phyloP scores from a whole-genome alignment of 2,329 filamentous ascomycete species.

The Didymella arachidicola region DNA sequence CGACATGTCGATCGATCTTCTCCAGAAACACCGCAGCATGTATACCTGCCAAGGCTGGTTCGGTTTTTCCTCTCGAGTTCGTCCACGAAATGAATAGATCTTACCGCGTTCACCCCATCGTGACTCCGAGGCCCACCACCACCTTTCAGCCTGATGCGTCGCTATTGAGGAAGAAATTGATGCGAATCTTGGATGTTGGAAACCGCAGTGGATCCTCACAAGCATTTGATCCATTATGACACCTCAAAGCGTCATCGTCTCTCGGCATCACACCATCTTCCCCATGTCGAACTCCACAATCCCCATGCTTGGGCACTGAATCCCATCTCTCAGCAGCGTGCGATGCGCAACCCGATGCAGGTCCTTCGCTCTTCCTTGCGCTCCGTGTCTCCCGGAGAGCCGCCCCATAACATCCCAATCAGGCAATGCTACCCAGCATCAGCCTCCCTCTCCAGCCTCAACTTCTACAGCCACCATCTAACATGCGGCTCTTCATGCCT shows the following conservation, averaged over 20 bases:
- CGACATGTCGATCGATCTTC: background rate
- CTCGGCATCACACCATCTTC: slow-evolving; percentile 11
- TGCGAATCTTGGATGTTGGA: background rate
- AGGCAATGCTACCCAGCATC: slow-evolving; percentile 5
- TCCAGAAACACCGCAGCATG: background rate
- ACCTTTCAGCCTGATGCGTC: background rate
- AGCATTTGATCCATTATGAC: slow-evolving; percentile 4
- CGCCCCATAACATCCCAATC: slow-evolving; percentile 10
- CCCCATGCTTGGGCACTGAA: slow-evolving; percentile 3
- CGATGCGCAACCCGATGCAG: slow-evolving; percentile 5
- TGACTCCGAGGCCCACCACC: background rate
- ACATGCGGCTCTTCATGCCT: slow-evolving; percentile 5
- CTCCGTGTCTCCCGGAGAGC: slow-evolving; percentile 11
- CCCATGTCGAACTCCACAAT: slow-evolving; percentile 2
- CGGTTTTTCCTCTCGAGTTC: slow-evolving; percentile 3
- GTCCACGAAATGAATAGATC: slow-evolving; percentile 1
- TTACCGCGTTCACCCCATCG: slow-evolving; percentile 1
- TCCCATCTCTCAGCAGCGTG: slow-evolving; percentile 10
- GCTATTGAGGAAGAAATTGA: background rate
- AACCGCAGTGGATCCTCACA: slow-evolving; percentile 10
- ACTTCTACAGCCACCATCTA: background rate
- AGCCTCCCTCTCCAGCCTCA: slow-evolving; percentile 15
- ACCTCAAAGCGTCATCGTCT: slow-evolving; percentile 1
- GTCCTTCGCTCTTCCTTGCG: background rate
- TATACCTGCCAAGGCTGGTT: slow-evolving; percentile 3